Base-by-base conservation (phyloP, 1,284 basidiomycete species). In the Fomitiporia mediterranea region DNA sequence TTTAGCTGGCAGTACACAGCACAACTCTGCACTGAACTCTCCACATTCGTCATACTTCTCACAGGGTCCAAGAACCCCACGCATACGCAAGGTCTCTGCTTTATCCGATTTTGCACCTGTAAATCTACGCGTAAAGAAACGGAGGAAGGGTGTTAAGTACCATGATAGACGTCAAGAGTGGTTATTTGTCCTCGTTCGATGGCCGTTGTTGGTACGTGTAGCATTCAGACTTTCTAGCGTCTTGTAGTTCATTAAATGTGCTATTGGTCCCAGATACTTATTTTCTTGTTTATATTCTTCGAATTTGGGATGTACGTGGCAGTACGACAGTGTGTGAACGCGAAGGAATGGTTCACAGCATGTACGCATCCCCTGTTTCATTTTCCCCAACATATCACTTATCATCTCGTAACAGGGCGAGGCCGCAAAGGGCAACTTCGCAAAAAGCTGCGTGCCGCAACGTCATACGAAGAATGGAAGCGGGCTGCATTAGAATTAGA, bases 91-190 rank as follows among this genome's bases (percentile, higher is more conserved):
- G 72, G 83, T 97, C 13, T 86, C 90, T 51, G 93, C 94, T 0
- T 74, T 95, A 43, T 92, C 89, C 8, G 94, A 97, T 70, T 98
- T 96, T 68, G 94, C 94, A 1, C 94, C 94, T 0, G 84, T 98
- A 17, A 91, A 95, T 67, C 71, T 91, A 62, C 84, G 79, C 65
- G 85, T 96, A 28, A 83, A 80, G 68, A 82, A 74, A 62, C 77
- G 80, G 57, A 78, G 75, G 61, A 83, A 77, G 64, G 75, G 75
- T 51, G 69, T 71, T 35, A 79, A 75, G 60, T 64, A 60, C 30
- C 71, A 71, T 21, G 74, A 72, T 56, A 82, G 76, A 65, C 76
- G 78, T 57, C 84, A 86, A 64, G 93, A 94, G 53, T 86, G 85
- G 77, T 73, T 89, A 21, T 97, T 88, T 66, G 76, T 93, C 49